phyloP scores from a whole-genome alignment of 495 filamentous ascomycete genomes.

The Penicillium desertorum region DNA sequence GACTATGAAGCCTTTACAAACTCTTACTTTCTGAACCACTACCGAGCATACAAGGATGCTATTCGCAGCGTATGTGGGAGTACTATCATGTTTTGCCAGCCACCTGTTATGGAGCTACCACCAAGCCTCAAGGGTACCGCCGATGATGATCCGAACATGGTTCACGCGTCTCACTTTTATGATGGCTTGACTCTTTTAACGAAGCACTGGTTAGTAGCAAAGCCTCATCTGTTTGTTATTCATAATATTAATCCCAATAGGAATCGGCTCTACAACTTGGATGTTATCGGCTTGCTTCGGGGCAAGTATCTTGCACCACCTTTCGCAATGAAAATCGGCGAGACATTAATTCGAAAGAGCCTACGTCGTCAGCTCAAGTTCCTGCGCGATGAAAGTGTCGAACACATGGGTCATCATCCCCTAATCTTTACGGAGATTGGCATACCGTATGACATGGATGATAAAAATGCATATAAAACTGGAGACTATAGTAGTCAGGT shows the following conservation, averaged over 20 bases:
- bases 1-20: constrained; percentile 86
- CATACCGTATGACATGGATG: constrained; percentile 98
- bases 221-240: not conserved
- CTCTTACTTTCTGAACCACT: constrained; percentile 83
- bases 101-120: constrained; percentile 87
- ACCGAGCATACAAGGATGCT: constrained; percentile 69
- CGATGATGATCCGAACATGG: constrained; percentile 86
- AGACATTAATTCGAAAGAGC: constrained; percentile 93
- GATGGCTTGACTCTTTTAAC: constrained; percentile 95
- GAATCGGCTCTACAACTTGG: constrained; percentile 94
- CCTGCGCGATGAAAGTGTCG: constrained; percentile 82
- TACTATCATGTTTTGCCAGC: constrained; percentile 87
- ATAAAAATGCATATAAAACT: constrained; percentile 89
- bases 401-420: constrained; percentile 87
- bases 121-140: constrained; percentile 81
- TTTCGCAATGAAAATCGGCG: constrained; percentile 89
- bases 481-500: constrained; percentile 93
- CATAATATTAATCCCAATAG: constrained; percentile 27
- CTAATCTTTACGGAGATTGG: constrained; percentile 93
- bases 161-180: constrained; percentile 93
- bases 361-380: constrained; percentile 87
- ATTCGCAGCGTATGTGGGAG: constrained; percentile 73
- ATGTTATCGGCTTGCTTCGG: constrained; percentile 87
- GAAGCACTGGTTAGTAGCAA: constrained; percentile 76
- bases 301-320: constrained; percentile 84